These are phyloP conservation scores for Glarea lozoyensis DNA, from an alignment of 495 filamentous ascomycete species.

Conservation along the genomic window DNA sequence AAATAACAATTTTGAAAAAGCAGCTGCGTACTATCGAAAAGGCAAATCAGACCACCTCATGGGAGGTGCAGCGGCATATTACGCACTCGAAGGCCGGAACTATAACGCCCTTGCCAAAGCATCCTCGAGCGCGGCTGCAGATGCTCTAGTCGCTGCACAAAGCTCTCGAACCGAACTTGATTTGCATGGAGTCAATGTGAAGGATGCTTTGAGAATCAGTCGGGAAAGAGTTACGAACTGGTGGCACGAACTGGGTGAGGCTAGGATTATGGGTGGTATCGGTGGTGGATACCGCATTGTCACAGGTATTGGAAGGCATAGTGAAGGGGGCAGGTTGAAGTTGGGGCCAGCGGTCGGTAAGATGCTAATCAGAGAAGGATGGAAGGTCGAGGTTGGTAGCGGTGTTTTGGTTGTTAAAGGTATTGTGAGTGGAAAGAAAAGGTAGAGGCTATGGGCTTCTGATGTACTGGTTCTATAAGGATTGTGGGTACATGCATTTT, in stretches of 20 bases:
- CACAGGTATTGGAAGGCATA: constrained; percentile 74
- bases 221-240: constrained; percentile 56
- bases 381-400: constrained; percentile 63
- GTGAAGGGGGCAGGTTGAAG: constrained; percentile 61
- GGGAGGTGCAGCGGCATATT: constrained; percentile 59
- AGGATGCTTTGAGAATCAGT: constrained; percentile 70
- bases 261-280: constrained; percentile 32
- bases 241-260: constrained; percentile 63
- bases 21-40: constrained; percentile 49
- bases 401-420: constrained; percentile 62
- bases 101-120: constrained; percentile 34
- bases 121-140: constrained; percentile 40
- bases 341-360: constrained; percentile 74
- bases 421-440: constrained; percentile 16
- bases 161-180: constrained; percentile 39
- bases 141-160: constrained; percentile 46
- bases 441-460: constrained; percentile 1
- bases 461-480: too few species aligned
- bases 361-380: constrained; percentile 68
- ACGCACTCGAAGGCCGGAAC: constrained; percentile 49
- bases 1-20: constrained; percentile 46
- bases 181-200: constrained; percentile 76
- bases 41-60: constrained; percentile 57
- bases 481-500: too few species aligned
- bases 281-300: constrained; percentile 57